phyloP scores from a whole-genome alignment of 2,329 filamentous ascomycete genomes.

The Xylaria arbuscula region DNA sequence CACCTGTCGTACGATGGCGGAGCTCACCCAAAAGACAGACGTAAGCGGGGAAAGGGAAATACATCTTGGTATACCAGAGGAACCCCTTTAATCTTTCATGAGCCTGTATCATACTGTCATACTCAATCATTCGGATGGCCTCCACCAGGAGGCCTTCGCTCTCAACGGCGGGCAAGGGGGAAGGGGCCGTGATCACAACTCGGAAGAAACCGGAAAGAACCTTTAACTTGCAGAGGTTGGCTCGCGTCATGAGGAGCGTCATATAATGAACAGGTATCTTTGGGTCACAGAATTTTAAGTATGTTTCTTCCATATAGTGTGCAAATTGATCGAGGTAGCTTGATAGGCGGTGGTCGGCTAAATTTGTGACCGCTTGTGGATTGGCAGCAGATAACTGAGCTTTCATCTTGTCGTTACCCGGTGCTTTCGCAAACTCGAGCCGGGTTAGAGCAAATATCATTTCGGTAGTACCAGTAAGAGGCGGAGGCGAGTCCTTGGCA shows the following conservation, averaged over 20 bases:
- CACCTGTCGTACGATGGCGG: constrained; percentile 62
- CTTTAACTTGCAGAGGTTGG: constrained; percentile 67
- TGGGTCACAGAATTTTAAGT: constrained; percentile 66
- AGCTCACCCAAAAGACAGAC: constrained; percentile 69
- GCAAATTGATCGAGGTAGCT: constrained; percentile 66
- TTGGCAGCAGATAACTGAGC: constrained; percentile 47
- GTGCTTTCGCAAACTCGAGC: constrained; percentile 67
- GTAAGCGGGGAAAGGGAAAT: constrained; percentile 71
- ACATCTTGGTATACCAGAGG: constrained; percentile 68
- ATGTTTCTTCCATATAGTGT: constrained; percentile 65
- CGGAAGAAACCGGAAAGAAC: constrained; percentile 65
- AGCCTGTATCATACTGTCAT: constrained; percentile 66
- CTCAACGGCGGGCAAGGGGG: constrained; percentile 57
- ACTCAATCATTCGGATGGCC: constrained; percentile 68
- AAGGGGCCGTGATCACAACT: constrained; percentile 55
- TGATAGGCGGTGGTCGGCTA: constrained; percentile 62
- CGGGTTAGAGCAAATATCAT: constrained; percentile 69
- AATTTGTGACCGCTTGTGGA: constrained; percentile 58
- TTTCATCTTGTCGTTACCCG: constrained; percentile 59
- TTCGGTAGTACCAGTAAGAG: constrained; percentile 65
- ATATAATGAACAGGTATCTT: constrained; percentile 70
- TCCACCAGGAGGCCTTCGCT: constrained; percentile 65
- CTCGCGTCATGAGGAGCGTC: constrained; percentile 67
- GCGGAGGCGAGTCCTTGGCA: constrained; percentile 63
- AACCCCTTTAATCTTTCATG: constrained; percentile 64